A percentile compares a stretch with the other conserved stretches of the same genome.
These are phyloP conservation scores for Penicillium thymicola DNA, from an alignment of 2,329 filamentous ascomycete species.

Conservation along the genomic window DNA sequence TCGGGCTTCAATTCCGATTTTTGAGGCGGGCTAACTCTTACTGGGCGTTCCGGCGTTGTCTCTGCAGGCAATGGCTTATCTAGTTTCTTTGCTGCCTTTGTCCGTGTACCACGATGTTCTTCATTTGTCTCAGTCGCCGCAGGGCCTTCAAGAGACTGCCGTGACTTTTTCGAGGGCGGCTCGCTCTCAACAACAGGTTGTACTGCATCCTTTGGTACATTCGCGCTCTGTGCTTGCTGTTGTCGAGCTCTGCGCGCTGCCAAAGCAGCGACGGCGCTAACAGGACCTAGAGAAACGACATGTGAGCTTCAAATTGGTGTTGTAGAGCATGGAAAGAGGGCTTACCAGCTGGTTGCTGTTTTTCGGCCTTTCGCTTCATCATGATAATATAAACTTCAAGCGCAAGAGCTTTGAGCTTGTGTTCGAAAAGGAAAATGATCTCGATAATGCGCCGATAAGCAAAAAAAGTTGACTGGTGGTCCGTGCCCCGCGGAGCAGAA, in stretches of 20 bases:
- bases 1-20: not conserved
- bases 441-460: conserved; percentile 27
- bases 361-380: conserved; percentile 42
- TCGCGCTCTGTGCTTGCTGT: conserved; percentile 28
- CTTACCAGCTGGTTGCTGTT: conserved; percentile 35
- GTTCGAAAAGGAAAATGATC: conserved; percentile 1
- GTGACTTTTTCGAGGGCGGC: conserved; percentile 36
- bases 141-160: conserved; percentile 27
- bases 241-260: conserved; percentile 43
- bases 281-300: conserved; percentile 25
- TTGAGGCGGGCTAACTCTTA: conserved; percentile 5
- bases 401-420: not conserved
- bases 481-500: conserved; percentile 41
- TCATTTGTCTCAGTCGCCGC: conserved; percentile 11
- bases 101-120: conserved; percentile 14
- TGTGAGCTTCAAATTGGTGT: conserved; percentile 12
- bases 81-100: conserved; percentile 23
- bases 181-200: conserved; percentile 23
- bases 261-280: conserved; percentile 44
- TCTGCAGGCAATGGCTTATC: conserved; percentile 12
- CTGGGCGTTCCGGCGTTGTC: conserved; percentile 10
- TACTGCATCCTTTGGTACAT: conserved; percentile 18
- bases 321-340: not conserved
- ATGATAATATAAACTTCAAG: conserved; percentile 5
- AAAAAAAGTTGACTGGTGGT: conserved; percentile 34